phyloP scores from a whole-genome alignment of 306 rosid species.

The Vachellia collinsii region DNA sequence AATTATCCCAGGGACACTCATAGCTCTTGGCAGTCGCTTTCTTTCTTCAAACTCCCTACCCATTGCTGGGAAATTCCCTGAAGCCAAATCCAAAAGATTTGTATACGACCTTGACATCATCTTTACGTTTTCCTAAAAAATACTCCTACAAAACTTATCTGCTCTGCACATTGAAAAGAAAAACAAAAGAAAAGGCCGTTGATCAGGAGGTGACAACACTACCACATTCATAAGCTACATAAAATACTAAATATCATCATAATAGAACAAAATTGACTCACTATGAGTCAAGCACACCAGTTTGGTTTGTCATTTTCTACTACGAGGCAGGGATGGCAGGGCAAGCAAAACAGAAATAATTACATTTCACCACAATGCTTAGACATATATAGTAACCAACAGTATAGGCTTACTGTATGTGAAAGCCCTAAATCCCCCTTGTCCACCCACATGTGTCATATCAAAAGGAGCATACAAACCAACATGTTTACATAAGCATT shows the following conservation, averaged over 20 bases:
- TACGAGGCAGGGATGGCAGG: background rate
- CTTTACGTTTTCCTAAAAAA: constrained; percentile 38
- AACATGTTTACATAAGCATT: constrained; percentile 25
- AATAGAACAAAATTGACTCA: background rate
- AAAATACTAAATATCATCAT: background rate
- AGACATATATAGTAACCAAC: constrained; percentile 28
- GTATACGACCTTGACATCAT: too few relatives aligned
- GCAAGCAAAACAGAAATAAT: constrained; percentile 2
- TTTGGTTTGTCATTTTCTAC: constrained; percentile 7
- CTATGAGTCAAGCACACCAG: constrained; percentile 36
- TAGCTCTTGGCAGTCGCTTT: constrained; percentile 71
- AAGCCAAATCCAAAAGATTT: constrained; percentile 85
- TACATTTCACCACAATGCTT: constrained; percentile 23
- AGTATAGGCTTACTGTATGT: constrained; percentile 43
- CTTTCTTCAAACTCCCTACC: constrained; percentile 46
- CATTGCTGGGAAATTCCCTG: constrained; percentile 75
- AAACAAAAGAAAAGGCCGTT: constrained; percentile 11
- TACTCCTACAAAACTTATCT: constrained; percentile 34
- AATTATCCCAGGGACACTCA: constrained; percentile 66
- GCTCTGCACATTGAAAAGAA: constrained; percentile 35
- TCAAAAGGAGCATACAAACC: constrained; percentile 18
- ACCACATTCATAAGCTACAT: constrained; percentile 28
- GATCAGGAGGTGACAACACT: constrained; percentile 16
- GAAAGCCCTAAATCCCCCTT: constrained; percentile 46
- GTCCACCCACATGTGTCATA: constrained; percentile 26